Evolutionary conservation across 148 eudicot species (phyloP), one percentile per base, ranked within the genome.

Genomic region (Rhododendron ovatum): DNA sequence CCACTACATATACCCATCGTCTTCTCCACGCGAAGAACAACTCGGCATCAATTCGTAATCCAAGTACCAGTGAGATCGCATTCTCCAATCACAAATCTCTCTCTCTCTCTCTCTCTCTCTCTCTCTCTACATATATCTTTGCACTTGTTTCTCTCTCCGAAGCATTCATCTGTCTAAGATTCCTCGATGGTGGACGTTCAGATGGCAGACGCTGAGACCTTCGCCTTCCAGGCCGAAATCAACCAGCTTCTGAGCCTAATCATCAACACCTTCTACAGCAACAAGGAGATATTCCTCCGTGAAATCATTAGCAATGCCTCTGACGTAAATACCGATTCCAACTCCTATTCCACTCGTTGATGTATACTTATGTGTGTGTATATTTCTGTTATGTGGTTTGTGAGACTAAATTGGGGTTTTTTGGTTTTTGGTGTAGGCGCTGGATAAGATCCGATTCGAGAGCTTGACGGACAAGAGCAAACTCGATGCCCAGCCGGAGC

Each of bases 261-360:
- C 78, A 95, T 94, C 94, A 95, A 95, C 87, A 95, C 98, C 4
- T 95, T 95, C 80, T 95, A 95, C 92, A 94, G 98, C 80, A 95
- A 95, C 96, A 95, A 95, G 88, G 98, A 96, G 92, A 96, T 96
- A 30, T 96, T 96, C 86, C 98, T 96, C 30, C 93, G 98, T 15
- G 98, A 96, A 33, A 59, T 96, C 51, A 93, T 94, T 85, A 93
- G 96, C 84, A 96, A 96, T 47, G 51, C 96, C 9, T 96, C 98
- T 14, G 98, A 96, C 89, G 95, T 93, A 87, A 28, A 93, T 79
- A 33, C n/a, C 18, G 10, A 67, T 33, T 18, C 28, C 65, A 4
- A 33, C 41, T 39, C 85, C 45, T 41, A 5, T 41, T 41, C 45
- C 45, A 41, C 45, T 41, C 45, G 45, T 41, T 33, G 3, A 69